Percentiles rank a stretch among this genome's conserved stretches.
These are phyloP conservation scores for Rubroshorea leprosula DNA, from an alignment of 345 rosid genomes.

Conservation along the genomic window DNA sequence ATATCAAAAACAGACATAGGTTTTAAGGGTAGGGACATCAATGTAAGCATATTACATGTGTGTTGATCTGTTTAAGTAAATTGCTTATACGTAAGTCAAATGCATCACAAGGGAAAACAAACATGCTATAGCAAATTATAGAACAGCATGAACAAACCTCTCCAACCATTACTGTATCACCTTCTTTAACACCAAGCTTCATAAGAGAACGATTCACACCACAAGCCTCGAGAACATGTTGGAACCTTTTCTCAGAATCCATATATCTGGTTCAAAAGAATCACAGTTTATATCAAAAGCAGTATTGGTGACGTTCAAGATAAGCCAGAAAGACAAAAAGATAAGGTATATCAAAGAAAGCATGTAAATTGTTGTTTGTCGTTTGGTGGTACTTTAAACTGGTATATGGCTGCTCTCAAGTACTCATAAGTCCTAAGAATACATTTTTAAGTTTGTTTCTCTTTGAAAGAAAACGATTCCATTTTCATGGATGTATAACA, in stretches of 20 bases:
- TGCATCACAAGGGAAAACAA: not conserved
- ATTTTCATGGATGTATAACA: not conserved
- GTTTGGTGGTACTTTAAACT: too few relatives aligned
- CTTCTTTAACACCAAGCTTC: conserved; percentile 89
- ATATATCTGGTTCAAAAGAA: conserved; percentile 49
- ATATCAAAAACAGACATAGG: too few relatives aligned
- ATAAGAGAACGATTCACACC: conserved; percentile 67
- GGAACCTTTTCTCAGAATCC: conserved; percentile 85
- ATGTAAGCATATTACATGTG: too few relatives aligned
- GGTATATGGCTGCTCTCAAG: too few relatives aligned
- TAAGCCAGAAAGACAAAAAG: too few relatives aligned
- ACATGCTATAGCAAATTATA: not conserved
- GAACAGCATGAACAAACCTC: conserved; percentile 45
- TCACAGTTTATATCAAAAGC: not conserved
- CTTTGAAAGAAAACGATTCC: not conserved
- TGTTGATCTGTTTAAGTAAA: not conserved
- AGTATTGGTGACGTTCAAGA: too few relatives aligned
- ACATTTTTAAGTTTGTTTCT: too few relatives aligned
- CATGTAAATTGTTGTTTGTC: too few relatives aligned
- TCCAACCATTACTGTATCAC: conserved; percentile 83
- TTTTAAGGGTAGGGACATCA: too few relatives aligned
- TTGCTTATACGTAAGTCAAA: not conserved
- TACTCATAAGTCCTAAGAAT: too few relatives aligned
- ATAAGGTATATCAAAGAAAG: too few relatives aligned
- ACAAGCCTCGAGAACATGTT: conserved; percentile 85